These are phyloP conservation scores for Dictyophora rubrovolvata DNA, from an alignment of 768 basidiomycete species.

Conservation along the genomic window DNA sequence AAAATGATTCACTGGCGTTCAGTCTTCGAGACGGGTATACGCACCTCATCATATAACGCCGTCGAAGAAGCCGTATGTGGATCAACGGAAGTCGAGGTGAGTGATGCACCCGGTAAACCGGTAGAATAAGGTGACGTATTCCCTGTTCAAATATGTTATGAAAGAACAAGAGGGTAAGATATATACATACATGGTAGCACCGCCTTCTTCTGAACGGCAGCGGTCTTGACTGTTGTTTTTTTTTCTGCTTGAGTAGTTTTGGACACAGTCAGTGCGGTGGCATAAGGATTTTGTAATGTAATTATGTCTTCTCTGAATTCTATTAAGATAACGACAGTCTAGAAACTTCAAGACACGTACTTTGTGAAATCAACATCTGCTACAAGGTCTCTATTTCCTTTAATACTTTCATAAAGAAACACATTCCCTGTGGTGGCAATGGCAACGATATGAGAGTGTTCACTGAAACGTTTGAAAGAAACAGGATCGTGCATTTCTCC, in stretches of 20 bases:
- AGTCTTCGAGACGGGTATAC: slow-evolving; percentile 9
- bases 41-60: slow-evolving; percentile 88
- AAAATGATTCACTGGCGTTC: background rate
- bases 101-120: slow-evolving; percentile 81
- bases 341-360: slow-evolving; percentile 27
- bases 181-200: slow-evolving; percentile 13
- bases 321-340: background rate
- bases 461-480: slow-evolving; percentile 93
- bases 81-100: slow-evolving; percentile 88
- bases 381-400: slow-evolving; percentile 78
- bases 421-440: slow-evolving; percentile 88
- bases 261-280: slow-evolving; percentile 29
- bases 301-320: slow-evolving; percentile 70
- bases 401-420: slow-evolving; percentile 84
- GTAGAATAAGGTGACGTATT: slow-evolving; percentile 87
- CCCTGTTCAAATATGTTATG: slow-evolving; percentile 36
- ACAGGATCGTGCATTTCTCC: slow-evolving; percentile 93
- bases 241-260: slow-evolving; percentile 15
- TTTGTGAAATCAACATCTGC: slow-evolving; percentile 79
- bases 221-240: background rate
- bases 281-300: slow-evolving; percentile 88
- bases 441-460: slow-evolving; percentile 91
- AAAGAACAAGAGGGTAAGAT: background rate
- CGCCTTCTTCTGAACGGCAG: slow-evolving; percentile 20
- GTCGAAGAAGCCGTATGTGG: slow-evolving; percentile 62